phyloP scores from a whole-genome alignment of 192 early-diverging fungal species.

The Kappamyces sp. region DNA sequence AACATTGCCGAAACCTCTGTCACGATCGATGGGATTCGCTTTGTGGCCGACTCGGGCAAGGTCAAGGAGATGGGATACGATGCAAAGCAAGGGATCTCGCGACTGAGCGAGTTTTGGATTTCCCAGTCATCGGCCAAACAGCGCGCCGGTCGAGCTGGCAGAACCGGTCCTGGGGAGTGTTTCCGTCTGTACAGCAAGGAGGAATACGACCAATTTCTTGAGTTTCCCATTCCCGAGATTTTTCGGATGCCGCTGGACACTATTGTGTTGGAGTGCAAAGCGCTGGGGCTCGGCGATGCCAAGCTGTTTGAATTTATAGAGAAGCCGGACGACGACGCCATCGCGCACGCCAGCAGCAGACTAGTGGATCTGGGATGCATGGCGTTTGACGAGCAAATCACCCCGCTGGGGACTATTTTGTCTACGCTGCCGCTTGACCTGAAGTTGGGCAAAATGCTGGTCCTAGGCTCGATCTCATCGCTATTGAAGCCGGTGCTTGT shows the following conservation, averaged over 20 bases:
- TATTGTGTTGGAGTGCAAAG: conserved; percentile 51
- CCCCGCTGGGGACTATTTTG: conserved; percentile 47
- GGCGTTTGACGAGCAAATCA: conserved; percentile 32
- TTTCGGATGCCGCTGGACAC: conserved; percentile 56
- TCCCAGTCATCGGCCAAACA: conserved; percentile 59
- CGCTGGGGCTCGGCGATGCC: conserved; percentile 57
- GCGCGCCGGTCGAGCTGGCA: conserved; percentile 56
- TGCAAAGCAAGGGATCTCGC: conserved; percentile 36
- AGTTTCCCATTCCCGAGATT: conserved; percentile 64
- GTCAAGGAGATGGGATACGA: conserved; percentile 66
- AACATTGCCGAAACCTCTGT: conserved; percentile 49
- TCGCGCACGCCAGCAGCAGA: conserved; percentile 37
- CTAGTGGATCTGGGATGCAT: conserved; percentile 48
- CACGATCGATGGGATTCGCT: conserved; percentile 57
- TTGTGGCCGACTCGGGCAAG: conserved; percentile 64
- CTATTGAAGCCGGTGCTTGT: conserved; percentile 49
- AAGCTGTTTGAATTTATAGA: conserved; percentile 59
- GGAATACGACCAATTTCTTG: conserved; percentile 55
- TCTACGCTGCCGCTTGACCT: conserved; percentile 56
- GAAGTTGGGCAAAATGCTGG: conserved; percentile 61
- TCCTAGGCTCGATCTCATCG: conserved; percentile 46
- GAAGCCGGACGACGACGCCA: conserved; percentile 31
- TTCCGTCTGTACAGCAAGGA: conserved; percentile 54
- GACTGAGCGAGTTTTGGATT: conserved; percentile 65
- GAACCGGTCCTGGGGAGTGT: conserved; percentile 60